These are phyloP conservation scores for Neodidymelliopsis sp. DNA, from an alignment of 2,329 filamentous ascomycete species.

Conservation along the genomic window DNA sequence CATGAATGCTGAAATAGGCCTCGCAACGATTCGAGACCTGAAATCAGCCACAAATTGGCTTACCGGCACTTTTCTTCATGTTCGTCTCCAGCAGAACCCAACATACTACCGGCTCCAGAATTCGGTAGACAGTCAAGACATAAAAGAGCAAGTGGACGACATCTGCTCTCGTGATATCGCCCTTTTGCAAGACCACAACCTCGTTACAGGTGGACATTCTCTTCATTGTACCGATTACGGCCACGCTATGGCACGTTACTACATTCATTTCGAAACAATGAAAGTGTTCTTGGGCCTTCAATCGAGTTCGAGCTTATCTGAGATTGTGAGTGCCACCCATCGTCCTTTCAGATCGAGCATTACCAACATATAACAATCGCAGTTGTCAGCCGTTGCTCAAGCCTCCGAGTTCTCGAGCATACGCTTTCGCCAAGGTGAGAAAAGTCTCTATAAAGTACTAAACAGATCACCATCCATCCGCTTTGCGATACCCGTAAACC, in stretches of 20 bases:
- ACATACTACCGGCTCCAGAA: slow-evolving; percentile 72
- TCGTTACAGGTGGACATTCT: slow-evolving; percentile 60
- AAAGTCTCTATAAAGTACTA: slow-evolving; percentile 72
- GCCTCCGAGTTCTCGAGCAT: slow-evolving; percentile 77
- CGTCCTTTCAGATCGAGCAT: background rate
- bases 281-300: slow-evolving; percentile 70
- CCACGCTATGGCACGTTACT: slow-evolving; percentile 83
- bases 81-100: slow-evolving; percentile 76
- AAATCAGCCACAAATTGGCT: slow-evolving; percentile 77
- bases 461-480: slow-evolving; percentile 74
- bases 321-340: slow-evolving; percentile 65
- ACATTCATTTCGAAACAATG: slow-evolving; percentile 82
- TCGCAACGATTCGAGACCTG: slow-evolving; percentile 73
- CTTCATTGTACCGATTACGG: slow-evolving; percentile 76
- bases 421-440: slow-evolving; percentile 74
- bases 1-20: slow-evolving; percentile 81
- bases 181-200: slow-evolving; percentile 65
- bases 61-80: slow-evolving; percentile 76
- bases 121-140: slow-evolving; percentile 56
- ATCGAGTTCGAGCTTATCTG: slow-evolving; percentile 66
- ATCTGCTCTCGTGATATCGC: slow-evolving; percentile 75
- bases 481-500: slow-evolving; percentile 72
- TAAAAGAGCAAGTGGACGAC: slow-evolving; percentile 70
- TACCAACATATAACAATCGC: slow-evolving; percentile 12
- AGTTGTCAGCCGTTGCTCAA: slow-evolving; percentile 73